These are phyloP conservation scores for Penicillium coprophilum DNA, from an alignment of 495 filamentous ascomycete species.

Conservation along the genomic window DNA sequence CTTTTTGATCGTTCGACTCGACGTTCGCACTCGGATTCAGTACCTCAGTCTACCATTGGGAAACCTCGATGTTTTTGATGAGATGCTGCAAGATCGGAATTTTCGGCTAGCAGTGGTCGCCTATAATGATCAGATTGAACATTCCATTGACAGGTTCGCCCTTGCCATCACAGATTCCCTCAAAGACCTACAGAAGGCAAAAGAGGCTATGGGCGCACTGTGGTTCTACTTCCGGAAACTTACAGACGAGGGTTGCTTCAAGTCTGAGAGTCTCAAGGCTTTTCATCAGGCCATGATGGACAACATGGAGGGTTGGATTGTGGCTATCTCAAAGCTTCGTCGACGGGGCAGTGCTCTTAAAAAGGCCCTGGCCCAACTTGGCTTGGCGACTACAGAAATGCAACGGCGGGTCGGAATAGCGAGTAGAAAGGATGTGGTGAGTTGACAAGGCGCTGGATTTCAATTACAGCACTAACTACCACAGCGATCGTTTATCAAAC, in stretches of 20 bases:
- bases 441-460: conserved; percentile 8
- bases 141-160: conserved; percentile 77
- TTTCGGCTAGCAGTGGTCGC: conserved; percentile 79
- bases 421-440: conserved; percentile 60
- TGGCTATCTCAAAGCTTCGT: conserved; percentile 68
- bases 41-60: conserved; percentile 80
- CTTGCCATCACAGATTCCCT: conserved; percentile 70
- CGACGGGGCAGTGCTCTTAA: conserved; percentile 61
- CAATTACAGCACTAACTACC: conserved; percentile 10
- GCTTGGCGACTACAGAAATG: conserved; percentile 71
- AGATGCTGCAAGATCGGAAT: conserved; percentile 79
- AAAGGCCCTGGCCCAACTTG: conserved; percentile 61
- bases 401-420: conserved; percentile 71
- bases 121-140: conserved; percentile 89
- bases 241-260: conserved; percentile 54
- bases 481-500: conserved; percentile 29
- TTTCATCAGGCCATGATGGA: conserved; percentile 79
- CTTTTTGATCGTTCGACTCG: conserved; percentile 73
- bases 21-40: conserved; percentile 70
- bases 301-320: conserved; percentile 84
- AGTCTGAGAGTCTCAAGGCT: conserved; percentile 49
- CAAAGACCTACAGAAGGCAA: conserved; percentile 74
- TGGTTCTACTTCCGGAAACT: conserved; percentile 67
- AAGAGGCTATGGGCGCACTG: conserved; percentile 73
- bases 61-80: conserved; percentile 80